phyloP scores from a whole-genome alignment of 2,329 filamentous ascomycete genomes.

The Arthrobotrys megalospora region DNA sequence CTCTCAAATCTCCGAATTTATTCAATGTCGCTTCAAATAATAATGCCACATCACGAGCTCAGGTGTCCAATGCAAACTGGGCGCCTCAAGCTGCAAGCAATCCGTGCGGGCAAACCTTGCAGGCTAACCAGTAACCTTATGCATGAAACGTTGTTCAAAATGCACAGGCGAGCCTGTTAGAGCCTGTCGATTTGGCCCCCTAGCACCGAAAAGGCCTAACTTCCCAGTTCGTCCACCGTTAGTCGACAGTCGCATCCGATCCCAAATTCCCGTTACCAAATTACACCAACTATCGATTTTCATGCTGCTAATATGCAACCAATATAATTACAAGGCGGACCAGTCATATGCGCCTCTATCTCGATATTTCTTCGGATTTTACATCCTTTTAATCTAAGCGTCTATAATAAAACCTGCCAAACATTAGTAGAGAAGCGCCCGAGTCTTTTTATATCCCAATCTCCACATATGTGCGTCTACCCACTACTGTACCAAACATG shows the following conservation, averaged over 20 bases:
- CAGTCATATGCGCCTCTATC: constrained; percentile 21
- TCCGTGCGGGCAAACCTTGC: constrained; percentile 60
- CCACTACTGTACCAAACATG: constrained; percentile 36
- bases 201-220: constrained; percentile 52
- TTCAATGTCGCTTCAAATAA: constrained; percentile 20
- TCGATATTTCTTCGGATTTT: constrained; percentile 8
- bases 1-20: constrained; percentile 33
- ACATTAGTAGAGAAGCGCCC: constrained; percentile 23
- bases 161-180: constrained; percentile 48
- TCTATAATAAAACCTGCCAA: constrained; percentile 19
- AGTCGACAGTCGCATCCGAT: constrained; percentile 41
- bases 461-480: constrained; percentile 14
- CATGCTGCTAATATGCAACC: constrained; percentile 1
- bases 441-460: constrained; percentile 24
- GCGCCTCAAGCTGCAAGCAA: constrained; percentile 55
- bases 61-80: constrained; percentile 49
- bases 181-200: constrained; percentile 37
- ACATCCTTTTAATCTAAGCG: background rate
- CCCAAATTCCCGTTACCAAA: constrained; percentile 56
- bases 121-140: constrained; percentile 53
- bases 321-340: constrained; percentile 29
- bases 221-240: constrained; percentile 32
- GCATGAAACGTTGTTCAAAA: constrained; percentile 60
- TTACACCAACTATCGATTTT: constrained; percentile 22
- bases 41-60: constrained; percentile 61